phyloP scores from a whole-genome alignment of 768 basidiomycete species.

The Collybia sordida region DNA sequence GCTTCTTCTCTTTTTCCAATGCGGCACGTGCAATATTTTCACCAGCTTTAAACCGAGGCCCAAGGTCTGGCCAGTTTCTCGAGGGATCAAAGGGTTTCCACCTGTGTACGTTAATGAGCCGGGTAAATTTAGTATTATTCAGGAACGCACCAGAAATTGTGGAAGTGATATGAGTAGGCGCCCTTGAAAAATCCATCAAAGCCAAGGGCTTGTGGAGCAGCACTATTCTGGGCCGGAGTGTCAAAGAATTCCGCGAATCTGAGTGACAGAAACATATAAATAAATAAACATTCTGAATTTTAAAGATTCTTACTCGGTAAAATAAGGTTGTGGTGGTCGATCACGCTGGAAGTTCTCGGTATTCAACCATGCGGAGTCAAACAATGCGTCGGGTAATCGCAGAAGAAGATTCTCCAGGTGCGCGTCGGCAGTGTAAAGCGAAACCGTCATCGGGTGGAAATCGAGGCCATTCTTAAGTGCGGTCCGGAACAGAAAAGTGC shows the following conservation, averaged over 20 bases:
- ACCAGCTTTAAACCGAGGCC: conserved; percentile 69
- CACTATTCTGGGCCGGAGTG: conserved; percentile 65
- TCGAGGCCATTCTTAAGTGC: conserved; percentile 89
- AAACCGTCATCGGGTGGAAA: conserved; percentile 94
- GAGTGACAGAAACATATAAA: neutral
- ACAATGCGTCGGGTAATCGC: conserved; percentile 86
- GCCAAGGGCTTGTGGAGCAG: conserved; percentile 80
- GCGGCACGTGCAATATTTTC: conserved; percentile 63
- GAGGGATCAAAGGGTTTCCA: conserved; percentile 91
- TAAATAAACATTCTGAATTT: neutral
- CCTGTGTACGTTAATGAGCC: conserved; percentile 46
- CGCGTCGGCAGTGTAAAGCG: conserved; percentile 82
- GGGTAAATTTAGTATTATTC: neutral
- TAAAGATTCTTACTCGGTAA: conserved; percentile 60
- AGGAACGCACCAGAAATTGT: conserved; percentile 75
- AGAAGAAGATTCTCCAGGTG: conserved; percentile 73
- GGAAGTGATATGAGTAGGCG: conserved; percentile 92
- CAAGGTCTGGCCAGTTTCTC: conserved; percentile 91
- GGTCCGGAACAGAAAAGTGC: conserved; percentile 88
- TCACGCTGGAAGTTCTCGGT: conserved; percentile 88
- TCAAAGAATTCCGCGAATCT: conserved; percentile 87
- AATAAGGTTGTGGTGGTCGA: conserved; percentile 90
- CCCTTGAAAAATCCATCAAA: conserved; percentile 93
- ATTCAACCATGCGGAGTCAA: conserved; percentile 94
- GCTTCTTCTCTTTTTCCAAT: conserved; percentile 29